These are phyloP conservation scores for Epichloe typhina DNA, from an alignment of 2,329 filamentous ascomycete species.

Conservation along the genomic window DNA sequence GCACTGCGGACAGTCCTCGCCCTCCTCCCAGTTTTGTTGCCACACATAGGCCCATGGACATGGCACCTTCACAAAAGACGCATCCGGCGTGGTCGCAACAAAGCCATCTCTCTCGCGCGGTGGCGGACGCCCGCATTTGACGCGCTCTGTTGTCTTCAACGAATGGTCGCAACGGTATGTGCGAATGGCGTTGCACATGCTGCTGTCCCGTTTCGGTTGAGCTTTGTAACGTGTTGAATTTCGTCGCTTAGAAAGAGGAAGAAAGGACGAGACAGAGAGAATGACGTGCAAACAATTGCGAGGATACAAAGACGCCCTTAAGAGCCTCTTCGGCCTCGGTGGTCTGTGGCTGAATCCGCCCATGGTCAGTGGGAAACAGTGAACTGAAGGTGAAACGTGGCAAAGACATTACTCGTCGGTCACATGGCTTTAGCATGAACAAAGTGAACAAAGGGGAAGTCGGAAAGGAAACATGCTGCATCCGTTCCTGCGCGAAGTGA, in stretches of 20 bases:
- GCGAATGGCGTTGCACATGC: not conserved
- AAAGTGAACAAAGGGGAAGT: not conserved
- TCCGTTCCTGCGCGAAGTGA: not conserved
- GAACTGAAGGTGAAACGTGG: not conserved
- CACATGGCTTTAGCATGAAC: not conserved
- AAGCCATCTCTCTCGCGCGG: not conserved
- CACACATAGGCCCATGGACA: not conserved
- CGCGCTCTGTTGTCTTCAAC: not conserved
- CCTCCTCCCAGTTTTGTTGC: not conserved
- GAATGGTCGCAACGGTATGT: not conserved
- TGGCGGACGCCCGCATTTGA: not conserved
- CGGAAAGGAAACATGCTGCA: not conserved
- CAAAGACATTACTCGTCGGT: not conserved
- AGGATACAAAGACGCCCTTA: not conserved
- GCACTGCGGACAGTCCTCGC: too few relatives aligned
- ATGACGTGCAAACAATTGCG: not conserved
- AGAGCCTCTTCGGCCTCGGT: not conserved
- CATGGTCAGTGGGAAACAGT: not conserved
- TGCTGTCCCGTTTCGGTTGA: not conserved
- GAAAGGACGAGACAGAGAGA: not conserved
- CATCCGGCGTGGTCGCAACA: not conserved
- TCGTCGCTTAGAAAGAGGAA: not conserved
- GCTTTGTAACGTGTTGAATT: not conserved
- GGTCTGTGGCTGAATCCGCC: not conserved
- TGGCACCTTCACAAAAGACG: not conserved